A percentile compares a stretch with the other conserved stretches of the same genome.
Conservation (phyloP, 192 early-diverging fungal species). For the Podila minutissima region DNA sequence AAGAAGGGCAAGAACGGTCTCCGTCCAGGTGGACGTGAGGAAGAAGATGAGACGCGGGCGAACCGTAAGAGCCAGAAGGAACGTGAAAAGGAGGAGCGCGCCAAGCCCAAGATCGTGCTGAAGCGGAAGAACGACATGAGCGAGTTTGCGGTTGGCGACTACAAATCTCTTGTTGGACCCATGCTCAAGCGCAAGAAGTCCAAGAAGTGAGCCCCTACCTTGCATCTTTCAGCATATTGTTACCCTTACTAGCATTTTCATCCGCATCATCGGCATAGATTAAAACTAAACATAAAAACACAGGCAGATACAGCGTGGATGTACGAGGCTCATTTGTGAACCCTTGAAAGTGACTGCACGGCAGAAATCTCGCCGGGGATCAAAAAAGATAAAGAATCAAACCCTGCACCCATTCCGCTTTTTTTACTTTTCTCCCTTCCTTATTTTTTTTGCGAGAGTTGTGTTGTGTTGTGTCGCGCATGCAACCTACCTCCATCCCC, state of each 20-base stretch:
- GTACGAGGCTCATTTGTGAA: too few relatives aligned
- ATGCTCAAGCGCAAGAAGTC: constrained; percentile 48
- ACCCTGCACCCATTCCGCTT: too few relatives aligned
- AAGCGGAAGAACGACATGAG: constrained; percentile 52
- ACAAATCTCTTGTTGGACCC: constrained; percentile 46
- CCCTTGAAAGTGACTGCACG: too few relatives aligned
- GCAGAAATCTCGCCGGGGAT: too few relatives aligned
- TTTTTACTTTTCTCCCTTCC: too few relatives aligned
- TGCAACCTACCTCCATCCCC: constrained; percentile 1
- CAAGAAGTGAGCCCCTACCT: constrained; percentile 9
- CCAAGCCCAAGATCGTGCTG: constrained; percentile 40
- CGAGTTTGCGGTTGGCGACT: constrained; percentile 53
- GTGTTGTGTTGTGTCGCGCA: not conserved
- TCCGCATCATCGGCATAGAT: too few relatives aligned
- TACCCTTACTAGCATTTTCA: too few relatives aligned
- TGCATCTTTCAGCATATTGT: too few relatives aligned
- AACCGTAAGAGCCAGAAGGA: constrained; percentile 41
- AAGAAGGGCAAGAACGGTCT: constrained; percentile 33
- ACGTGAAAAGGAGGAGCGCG: constrained; percentile 37
- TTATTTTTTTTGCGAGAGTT: too few relatives aligned
- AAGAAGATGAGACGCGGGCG: constrained; percentile 28
- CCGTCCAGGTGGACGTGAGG: not conserved
- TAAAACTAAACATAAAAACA: too few relatives aligned
- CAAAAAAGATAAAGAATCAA: too few relatives aligned
- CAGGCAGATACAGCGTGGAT: too few relatives aligned